Conservation (phyloP, 306 rosid species). For the Castanospermum australe region DNA sequence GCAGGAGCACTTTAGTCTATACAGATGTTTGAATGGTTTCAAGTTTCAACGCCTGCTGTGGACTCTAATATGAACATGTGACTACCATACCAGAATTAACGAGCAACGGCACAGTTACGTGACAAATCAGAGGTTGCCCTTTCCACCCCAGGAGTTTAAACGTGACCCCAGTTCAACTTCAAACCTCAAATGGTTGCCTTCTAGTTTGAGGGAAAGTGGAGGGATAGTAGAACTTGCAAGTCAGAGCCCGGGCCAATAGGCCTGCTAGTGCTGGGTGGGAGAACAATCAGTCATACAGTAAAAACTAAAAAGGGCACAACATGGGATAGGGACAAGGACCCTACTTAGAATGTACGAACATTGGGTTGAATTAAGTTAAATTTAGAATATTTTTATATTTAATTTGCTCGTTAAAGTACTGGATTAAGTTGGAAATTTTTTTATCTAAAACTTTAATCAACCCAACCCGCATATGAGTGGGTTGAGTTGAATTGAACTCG, state of each 20-base stretch:
- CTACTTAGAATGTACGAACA: too few relatives aligned
- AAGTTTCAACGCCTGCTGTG: slow-evolving; percentile 23
- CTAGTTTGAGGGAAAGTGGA: neutral
- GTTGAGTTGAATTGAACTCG: too few relatives aligned
- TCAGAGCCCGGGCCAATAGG: neutral
- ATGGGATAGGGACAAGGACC: neutral
- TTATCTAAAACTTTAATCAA: too few relatives aligned
- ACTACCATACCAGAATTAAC: slow-evolving; percentile 60
- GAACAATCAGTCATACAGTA: neutral
- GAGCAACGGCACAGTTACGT: slow-evolving; percentile 24
- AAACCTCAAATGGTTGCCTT: neutral
- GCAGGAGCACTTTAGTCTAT: neutral
- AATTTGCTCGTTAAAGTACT: too few relatives aligned
- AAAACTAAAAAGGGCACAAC: neutral
- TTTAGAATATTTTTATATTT: too few relatives aligned
- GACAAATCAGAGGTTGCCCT: neutral
- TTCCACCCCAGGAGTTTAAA: neutral
- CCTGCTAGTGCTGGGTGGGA: neutral
- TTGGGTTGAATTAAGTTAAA: too few relatives aligned
- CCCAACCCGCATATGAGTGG: too few relatives aligned
- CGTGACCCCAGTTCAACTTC: neutral
- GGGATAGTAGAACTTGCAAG: neutral
- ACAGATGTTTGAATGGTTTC: slow-evolving; percentile 8
- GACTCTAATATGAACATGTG: slow-evolving; percentile 29
- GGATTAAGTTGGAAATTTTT: too few relatives aligned